Conservation (phyloP, 2,329 filamentous ascomycete species). For the Xylariaceae sp. region DNA sequence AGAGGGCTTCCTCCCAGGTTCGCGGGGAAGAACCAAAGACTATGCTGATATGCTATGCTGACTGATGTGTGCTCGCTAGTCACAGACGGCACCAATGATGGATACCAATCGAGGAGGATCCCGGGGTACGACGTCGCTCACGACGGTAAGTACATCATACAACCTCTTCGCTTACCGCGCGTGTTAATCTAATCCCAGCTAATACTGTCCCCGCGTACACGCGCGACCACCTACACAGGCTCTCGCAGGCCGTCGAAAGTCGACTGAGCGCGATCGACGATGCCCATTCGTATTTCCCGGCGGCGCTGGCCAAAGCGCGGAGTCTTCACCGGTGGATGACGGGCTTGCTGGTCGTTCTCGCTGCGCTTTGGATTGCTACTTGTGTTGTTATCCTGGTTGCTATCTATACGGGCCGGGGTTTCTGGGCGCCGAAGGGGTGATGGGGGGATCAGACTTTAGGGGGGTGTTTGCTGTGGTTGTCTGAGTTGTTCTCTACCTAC, state of each 20-base stretch:
- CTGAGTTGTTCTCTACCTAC: too few species aligned
- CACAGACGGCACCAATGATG: neutral
- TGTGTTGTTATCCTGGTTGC: conserved; percentile 4
- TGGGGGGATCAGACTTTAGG: neutral
- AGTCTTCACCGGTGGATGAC: neutral
- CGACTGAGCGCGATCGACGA: conserved; percentile 4
- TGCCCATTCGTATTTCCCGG: neutral
- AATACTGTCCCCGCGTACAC: conserved; percentile 11
- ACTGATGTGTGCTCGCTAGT: neutral
- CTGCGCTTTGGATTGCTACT: conserved; percentile 2
- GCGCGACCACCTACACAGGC: conserved; percentile 9
- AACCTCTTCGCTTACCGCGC: neutral
- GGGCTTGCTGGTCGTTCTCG: neutral
- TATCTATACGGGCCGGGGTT: neutral
- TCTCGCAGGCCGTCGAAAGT: conserved; percentile 1
- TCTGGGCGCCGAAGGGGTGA: neutral
- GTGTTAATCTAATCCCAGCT: neutral
- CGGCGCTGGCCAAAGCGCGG: neutral
- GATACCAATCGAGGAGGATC: neutral
- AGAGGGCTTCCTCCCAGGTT: neutral
- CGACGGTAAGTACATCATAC: neutral
- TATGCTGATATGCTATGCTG: neutral
- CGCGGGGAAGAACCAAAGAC: too few species aligned
- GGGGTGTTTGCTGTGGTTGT: too few species aligned
- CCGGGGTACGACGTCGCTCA: neutral